A percentile compares a stretch with the other conserved stretches of the same genome.
These are phyloP conservation scores for Paramyrothecium sp. DNA, from an alignment of 2,329 filamentous ascomycete genomes.

Conservation along the genomic window DNA sequence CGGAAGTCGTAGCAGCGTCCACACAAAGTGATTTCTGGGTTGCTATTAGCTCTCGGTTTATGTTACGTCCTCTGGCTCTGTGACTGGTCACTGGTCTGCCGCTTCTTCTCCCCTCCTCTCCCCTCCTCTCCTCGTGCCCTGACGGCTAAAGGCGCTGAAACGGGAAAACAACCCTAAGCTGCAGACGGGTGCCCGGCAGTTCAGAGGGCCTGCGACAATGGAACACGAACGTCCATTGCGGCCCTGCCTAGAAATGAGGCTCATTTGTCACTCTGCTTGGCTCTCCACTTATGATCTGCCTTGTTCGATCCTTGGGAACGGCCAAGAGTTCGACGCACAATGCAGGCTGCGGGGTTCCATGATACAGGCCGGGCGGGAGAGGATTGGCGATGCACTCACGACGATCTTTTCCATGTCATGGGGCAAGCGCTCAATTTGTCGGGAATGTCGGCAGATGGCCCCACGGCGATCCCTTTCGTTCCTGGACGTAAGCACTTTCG, in stretches of 20 bases:
- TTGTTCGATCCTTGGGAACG: neutral
- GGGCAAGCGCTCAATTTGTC: neutral
- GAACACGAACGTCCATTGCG: no score
- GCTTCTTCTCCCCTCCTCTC: neutral
- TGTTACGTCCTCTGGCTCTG: no score
- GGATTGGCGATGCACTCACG: neutral
- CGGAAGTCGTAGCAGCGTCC: neutral
- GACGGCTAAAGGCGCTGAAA: neutral
- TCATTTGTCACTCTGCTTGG: neutral
- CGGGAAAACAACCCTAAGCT: neutral
- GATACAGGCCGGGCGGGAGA: neutral
- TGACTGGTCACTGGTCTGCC: neutral
- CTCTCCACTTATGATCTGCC: neutral
- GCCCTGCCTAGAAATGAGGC: neutral
- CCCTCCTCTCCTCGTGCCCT: no score
- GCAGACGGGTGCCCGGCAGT: neutral
- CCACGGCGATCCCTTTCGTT: neutral
- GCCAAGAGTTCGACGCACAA: no score
- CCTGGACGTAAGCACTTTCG: neutral
- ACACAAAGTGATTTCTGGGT: neutral
- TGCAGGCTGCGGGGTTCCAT: no score
- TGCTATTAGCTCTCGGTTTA: no score
- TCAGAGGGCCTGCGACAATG: neutral
- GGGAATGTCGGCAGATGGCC: neutral
- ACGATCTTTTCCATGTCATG: neutral